Evolutionary conservation across 345 rosid species (phyloP).

Genomic region (Punica granatum): DNA sequence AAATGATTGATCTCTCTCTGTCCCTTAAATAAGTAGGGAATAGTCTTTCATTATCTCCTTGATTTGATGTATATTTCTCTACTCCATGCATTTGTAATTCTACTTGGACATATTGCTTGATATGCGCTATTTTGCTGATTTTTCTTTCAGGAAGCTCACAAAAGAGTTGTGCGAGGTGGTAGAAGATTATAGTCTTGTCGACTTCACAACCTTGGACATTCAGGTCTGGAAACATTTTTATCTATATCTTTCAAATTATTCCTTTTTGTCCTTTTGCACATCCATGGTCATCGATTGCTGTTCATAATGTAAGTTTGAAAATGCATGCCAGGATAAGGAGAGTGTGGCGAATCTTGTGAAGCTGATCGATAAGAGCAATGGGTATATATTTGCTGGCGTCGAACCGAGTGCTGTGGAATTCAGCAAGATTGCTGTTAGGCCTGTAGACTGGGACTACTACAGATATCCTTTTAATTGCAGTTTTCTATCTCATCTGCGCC

Average conservation of each 20-base stretch:
- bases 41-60: not conserved
- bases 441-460: constrained; percentile 81
- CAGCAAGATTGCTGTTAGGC: constrained; percentile 80
- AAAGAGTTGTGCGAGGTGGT: constrained; percentile 65
- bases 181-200: constrained; percentile 60
- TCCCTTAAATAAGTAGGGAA: not conserved
- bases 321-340: constrained; percentile 62
- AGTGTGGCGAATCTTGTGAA: constrained; percentile 79
- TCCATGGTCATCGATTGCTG: not conserved
- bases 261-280: not conserved
- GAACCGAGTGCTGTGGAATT: constrained; percentile 84
- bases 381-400: constrained; percentile 69
- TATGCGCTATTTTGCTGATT: constrained; percentile 7
- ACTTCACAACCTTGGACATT: constrained; percentile 77
- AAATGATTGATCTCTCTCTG: not conserved
- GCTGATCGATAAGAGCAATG: constrained; percentile 78
- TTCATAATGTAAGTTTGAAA: constrained; percentile 1
- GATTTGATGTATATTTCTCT: not conserved
- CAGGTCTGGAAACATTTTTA: constrained; percentile 40
- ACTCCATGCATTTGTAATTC: not conserved
- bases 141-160: constrained; percentile 65
- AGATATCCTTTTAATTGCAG: constrained; percentile 58
- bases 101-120: not conserved
- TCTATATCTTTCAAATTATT: constrained; percentile 2
- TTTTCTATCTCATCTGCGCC: not conserved